A percentile compares a stretch with the other conserved stretches of the same genome.
These are phyloP conservation scores for Aspergillus aculeatinus DNA, from an alignment of 2,329 filamentous ascomycete genomes.

Conservation along the genomic window DNA sequence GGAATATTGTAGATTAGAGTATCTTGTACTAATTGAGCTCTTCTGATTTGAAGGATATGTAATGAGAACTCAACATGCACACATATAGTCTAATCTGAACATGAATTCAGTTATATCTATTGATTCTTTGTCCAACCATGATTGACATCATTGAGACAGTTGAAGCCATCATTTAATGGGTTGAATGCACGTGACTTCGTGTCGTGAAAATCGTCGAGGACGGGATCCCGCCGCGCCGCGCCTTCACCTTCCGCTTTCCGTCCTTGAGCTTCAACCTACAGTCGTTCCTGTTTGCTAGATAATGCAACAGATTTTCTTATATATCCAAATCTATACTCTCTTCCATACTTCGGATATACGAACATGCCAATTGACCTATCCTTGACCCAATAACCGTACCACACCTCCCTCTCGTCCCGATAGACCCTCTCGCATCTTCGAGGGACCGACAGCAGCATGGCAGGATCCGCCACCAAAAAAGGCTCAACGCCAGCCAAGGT, in stretches of 20 bases:
- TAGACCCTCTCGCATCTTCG: neutral
- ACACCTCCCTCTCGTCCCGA: neutral
- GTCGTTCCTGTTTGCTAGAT: neutral
- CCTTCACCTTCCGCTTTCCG: neutral
- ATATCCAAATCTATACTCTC: neutral
- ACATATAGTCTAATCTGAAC: too few species aligned
- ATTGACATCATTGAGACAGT: neutral
- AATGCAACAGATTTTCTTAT: neutral
- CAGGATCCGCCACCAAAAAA: conserved; percentile 18
- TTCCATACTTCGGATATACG: neutral
- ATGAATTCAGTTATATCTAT: too few species aligned
- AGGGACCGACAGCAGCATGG: conserved; percentile 19
- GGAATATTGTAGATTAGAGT: too few species aligned
- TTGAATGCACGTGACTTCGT: conserved; percentile 22
- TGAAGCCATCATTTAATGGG: neutral
- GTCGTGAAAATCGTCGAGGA: conserved; percentile 17
- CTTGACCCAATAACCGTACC: neutral
- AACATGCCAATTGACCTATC: neutral
- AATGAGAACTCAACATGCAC: too few species aligned
- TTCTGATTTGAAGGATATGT: too few species aligned
- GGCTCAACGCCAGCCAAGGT: conserved; percentile 26
- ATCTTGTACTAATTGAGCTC: too few species aligned
- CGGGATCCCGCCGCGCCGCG: conserved; percentile 20
- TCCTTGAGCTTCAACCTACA: neutral
- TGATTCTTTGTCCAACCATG: neutral